Conservation (phyloP, 2,329 filamentous ascomycete genomes). For the Westerdykella ornata region DNA sequence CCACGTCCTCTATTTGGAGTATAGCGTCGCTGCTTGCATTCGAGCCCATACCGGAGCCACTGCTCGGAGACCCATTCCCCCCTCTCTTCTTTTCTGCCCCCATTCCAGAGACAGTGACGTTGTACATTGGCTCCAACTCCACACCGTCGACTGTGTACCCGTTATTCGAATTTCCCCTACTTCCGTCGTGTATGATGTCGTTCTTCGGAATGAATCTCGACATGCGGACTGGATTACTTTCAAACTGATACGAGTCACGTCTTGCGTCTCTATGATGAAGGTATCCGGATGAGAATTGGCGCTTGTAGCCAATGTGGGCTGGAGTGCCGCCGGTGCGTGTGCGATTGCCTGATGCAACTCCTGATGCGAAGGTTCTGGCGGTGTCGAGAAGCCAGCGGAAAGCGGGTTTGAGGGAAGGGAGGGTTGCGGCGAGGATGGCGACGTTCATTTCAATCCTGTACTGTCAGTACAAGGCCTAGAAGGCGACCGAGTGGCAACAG, state of each 20-base stretch:
- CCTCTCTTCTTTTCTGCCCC: background rate
- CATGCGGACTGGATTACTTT: background rate
- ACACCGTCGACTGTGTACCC: slow-evolving; percentile 1
- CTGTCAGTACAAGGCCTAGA: slow-evolving; percentile 27
- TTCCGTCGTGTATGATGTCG: background rate
- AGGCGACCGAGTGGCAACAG: slow-evolving; percentile 5
- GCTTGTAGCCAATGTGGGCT: slow-evolving; percentile 1
- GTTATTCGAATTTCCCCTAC: background rate
- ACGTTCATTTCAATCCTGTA: slow-evolving; percentile 39
- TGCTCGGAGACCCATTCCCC: background rate
- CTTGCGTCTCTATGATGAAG: background rate
- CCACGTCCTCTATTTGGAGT: background rate
- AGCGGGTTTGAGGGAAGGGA: slow-evolving; percentile 36
- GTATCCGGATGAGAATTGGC: slow-evolving; percentile 4
- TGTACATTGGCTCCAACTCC: slow-evolving; percentile 2
- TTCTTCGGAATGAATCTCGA: background rate
- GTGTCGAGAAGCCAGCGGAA: slow-evolving; percentile 29
- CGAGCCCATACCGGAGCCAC: background rate
- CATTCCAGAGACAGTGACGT: background rate
- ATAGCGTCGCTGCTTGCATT: slow-evolving; percentile 4
- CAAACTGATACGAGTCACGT: background rate
- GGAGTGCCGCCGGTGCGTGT: slow-evolving; percentile 2
- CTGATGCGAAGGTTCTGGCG: slow-evolving; percentile 10
- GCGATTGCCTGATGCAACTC: slow-evolving; percentile 2
- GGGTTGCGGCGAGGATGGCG: slow-evolving; percentile 37